Evolutionary conservation across 768 basidiomycete genomes (phyloP).

Genomic region (Lepiota venenata): DNA sequence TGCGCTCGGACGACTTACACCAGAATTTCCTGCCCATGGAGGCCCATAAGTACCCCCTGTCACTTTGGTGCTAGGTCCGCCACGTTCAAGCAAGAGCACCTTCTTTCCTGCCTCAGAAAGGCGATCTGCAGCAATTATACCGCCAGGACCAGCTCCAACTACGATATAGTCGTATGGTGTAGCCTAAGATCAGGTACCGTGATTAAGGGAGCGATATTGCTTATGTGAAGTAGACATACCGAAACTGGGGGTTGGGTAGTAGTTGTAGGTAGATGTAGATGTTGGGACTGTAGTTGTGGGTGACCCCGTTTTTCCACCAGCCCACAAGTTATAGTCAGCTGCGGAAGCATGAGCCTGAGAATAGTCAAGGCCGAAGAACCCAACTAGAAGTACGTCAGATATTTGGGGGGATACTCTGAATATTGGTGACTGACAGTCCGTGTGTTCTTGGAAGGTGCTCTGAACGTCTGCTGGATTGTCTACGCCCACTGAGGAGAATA

Average conservation of each 20-base stretch:
- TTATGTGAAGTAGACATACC: slow-evolving; percentile 16
- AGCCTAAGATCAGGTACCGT: slow-evolving; percentile 22
- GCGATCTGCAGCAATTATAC: slow-evolving; percentile 56
- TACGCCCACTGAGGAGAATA: slow-evolving; percentile 38
- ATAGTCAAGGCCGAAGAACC: slow-evolving; percentile 55
- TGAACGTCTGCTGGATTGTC: slow-evolving; percentile 46
- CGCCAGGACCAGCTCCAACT: slow-evolving; percentile 58
- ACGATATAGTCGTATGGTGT: slow-evolving; percentile 52
- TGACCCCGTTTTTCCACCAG: slow-evolving; percentile 43
- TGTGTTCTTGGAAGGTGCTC: slow-evolving; percentile 53
- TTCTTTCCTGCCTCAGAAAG: slow-evolving; percentile 61
- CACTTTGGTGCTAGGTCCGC: slow-evolving; percentile 55
- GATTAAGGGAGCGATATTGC: background rate
- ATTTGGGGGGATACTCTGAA: background rate
- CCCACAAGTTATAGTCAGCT: slow-evolving; percentile 46
- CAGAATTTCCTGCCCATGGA: slow-evolving; percentile 43
- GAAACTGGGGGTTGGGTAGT: slow-evolving; percentile 27
- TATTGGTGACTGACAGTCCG: slow-evolving; percentile 42
- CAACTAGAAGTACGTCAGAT: slow-evolving; percentile 33
- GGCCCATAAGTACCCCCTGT: slow-evolving; percentile 59
- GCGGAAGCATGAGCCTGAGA: slow-evolving; percentile 42
- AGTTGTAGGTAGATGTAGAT: slow-evolving; percentile 32
- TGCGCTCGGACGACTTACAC: slow-evolving; percentile 25
- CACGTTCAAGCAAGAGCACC: slow-evolving; percentile 59
- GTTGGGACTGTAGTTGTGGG: slow-evolving; percentile 30